Conservation (phyloP, 179 eudicot genomes). For the Patellifolia procumbens region DNA sequence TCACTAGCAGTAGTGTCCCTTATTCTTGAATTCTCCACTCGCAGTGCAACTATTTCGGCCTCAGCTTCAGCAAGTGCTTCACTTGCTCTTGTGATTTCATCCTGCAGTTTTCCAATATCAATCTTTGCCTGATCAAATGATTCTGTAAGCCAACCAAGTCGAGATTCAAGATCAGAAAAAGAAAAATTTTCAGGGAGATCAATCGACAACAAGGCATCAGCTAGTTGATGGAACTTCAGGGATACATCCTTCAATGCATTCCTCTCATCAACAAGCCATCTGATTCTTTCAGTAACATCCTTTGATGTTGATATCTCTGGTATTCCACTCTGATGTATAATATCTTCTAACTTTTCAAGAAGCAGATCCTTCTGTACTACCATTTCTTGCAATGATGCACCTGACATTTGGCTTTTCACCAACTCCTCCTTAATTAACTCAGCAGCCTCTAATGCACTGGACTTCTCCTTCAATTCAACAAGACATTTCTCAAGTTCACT, state of each 20-base stretch:
- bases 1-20: slow-evolving; percentile 50
- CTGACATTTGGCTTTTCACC: slow-evolving; percentile 52
- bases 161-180: slow-evolving; percentile 61
- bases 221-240: slow-evolving; percentile 50
- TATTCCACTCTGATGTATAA: slow-evolving; percentile 44
- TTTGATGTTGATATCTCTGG: slow-evolving; percentile 46
- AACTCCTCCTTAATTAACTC: slow-evolving; percentile 64
- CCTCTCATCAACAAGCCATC: slow-evolving; percentile 73
- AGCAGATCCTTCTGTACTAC: slow-evolving; percentile 57
- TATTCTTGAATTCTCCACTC: slow-evolving; percentile 47
- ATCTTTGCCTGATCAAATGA: slow-evolving; percentile 53
- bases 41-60: slow-evolving; percentile 48
- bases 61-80: slow-evolving; percentile 54
- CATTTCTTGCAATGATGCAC: slow-evolving; percentile 63
- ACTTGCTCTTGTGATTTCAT: slow-evolving; percentile 36
- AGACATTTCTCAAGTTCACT: slow-evolving; percentile 66
- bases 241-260: slow-evolving; percentile 53
- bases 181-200: slow-evolving; percentile 63
- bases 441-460: slow-evolving; percentile 70
- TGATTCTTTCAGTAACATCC: slow-evolving; percentile 59
- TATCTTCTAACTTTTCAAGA: slow-evolving; percentile 61
- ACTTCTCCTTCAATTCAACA: slow-evolving; percentile 62
- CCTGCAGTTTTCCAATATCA: slow-evolving; percentile 52
- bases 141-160: slow-evolving; percentile 64
- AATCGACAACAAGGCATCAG: slow-evolving; percentile 53